Evolutionary conservation across 805 yeast genomes (phyloP).

Genomic region (Metschnikowia corniflorae): DNA sequence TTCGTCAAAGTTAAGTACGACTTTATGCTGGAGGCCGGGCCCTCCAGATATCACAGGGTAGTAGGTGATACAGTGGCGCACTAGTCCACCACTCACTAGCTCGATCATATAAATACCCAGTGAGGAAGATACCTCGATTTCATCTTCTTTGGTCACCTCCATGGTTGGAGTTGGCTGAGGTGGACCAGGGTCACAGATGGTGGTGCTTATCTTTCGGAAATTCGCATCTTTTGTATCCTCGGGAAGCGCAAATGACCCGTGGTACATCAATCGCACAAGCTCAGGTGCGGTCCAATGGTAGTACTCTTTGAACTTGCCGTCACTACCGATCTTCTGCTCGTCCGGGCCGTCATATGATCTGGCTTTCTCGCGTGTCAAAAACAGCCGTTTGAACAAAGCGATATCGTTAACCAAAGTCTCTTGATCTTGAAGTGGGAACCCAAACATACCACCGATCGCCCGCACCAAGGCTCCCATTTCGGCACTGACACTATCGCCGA

Average conservation of each 20-base stretch:
- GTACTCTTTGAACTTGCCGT: constrained; percentile 49
- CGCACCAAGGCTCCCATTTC: constrained; percentile 92
- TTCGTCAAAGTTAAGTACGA: constrained; percentile 45
- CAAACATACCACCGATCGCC: constrained; percentile 87
- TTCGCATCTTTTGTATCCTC: constrained; percentile 47
- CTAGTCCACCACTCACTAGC: constrained; percentile 53
- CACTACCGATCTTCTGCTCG: constrained; percentile 41
- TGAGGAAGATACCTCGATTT: constrained; percentile 42
- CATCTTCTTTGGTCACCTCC: constrained; percentile 23
- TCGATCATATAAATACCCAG: constrained; percentile 78
- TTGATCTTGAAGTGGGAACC: constrained; percentile 86
- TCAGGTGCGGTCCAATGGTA: constrained; percentile 90
- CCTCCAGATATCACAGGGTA: constrained; percentile 57
- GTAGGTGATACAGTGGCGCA: constrained; percentile 58
- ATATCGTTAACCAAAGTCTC: constrained; percentile 94
- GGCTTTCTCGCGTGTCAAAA: constrained; percentile 63
- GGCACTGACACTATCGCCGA: constrained; percentile 84
- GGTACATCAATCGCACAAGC: constrained; percentile 69
- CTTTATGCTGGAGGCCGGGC: constrained; percentile 52
- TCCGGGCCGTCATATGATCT: constrained; percentile 50
- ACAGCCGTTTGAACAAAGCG: constrained; percentile 73
- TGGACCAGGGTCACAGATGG: constrained; percentile 19
- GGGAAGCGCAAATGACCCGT: constrained; percentile 75
- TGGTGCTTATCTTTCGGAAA: constrained; percentile 37
- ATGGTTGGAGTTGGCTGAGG: constrained; percentile 20